Evolutionary conservation across 768 basidiomycete genomes (phyloP), one percentile per base, ranked within the genome.

Genomic region (Chiua virens): DNA sequence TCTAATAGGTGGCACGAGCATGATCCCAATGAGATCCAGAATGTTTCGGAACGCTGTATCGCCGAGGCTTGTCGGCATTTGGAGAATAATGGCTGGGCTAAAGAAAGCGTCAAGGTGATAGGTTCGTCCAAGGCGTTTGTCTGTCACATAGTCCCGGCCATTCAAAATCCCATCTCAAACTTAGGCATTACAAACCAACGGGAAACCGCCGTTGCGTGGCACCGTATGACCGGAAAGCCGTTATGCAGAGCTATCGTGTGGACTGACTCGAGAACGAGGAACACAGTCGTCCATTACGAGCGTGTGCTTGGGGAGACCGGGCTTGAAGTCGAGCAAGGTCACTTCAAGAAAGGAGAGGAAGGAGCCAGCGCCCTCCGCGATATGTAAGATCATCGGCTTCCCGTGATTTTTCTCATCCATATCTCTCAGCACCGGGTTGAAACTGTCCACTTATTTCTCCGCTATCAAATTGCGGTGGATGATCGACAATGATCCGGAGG

Each of bases 371-470:
- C 79, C 5, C 72, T 95, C 49, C 77, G 83, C 35, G 74, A 83
- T 21, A 77, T 91, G 88, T 89, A 65, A 62, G 84, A 21, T 75
- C 18, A n/a, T 40, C 40, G 15, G 17, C 13, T 14, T 28, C 15
- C 23, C n/a, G 15, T 3, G 3, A 5, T 14, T 45, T 44, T 41
- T 42, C 42, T 53, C 13, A 42, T 42, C 25, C 7, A 41, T 27
- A 4, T 4, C 23, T 45, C 30, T 11, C 56, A 96, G 91, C 53
- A 95, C 93, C 42, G 95, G 95, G 30, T 81, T 97, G 35, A 90
- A 89, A n/a, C 77, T 98, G 8, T 97, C 95, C 15, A 98, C 96
- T 0, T 99, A 99, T 73, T 99, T 99, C 73, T 97, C 95, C 21
- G 96, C 88, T 17, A 87, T 97, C 68, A 98, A 98, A 73, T 77